A percentile compares a stretch with the other conserved stretches of the same genome.
Conservation (phyloP, 164 flowering plant species). For the Vitis labrusca region DNA sequence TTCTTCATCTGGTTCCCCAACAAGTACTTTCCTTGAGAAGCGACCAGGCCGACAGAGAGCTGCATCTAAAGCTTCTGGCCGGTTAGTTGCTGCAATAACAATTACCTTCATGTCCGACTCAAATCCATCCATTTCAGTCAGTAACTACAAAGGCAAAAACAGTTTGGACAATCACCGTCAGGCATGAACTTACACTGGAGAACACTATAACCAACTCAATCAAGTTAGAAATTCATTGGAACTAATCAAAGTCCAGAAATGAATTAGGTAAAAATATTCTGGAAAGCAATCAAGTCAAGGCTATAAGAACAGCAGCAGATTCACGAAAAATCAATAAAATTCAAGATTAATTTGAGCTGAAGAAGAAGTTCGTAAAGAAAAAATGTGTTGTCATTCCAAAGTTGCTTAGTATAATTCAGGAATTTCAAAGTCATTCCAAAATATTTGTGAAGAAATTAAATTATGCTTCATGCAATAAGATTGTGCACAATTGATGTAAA, state of each 20-base stretch:
- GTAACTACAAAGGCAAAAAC: slow-evolving; percentile 53
- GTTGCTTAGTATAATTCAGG: not conserved
- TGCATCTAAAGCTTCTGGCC: slow-evolving; percentile 93
- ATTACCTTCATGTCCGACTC: slow-evolving; percentile 85
- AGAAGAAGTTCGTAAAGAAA: not conserved
- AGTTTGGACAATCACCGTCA: not conserved
- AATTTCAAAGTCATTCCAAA: too few relatives aligned
- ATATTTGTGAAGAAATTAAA: too few relatives aligned
- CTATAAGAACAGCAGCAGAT: not conserved
- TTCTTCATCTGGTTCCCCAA: slow-evolving; percentile 90
- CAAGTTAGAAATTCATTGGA: not conserved
- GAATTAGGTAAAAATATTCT: not conserved
- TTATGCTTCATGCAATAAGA: too few relatives aligned
- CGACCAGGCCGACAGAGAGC: slow-evolving; percentile 98
- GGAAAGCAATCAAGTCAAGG: not conserved
- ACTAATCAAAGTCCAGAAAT: not conserved
- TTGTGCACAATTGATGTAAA: too few relatives aligned
- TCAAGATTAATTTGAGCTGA: too few relatives aligned
- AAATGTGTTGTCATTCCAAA: slow-evolving; percentile 1
- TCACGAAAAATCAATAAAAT: too few relatives aligned
- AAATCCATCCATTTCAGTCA: slow-evolving; percentile 99
- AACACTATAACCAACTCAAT: not conserved
- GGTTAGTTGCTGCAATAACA: slow-evolving; percentile 92
- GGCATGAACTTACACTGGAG: not conserved
- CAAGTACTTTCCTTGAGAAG: slow-evolving; percentile 90